Evolutionary conservation across 2,329 filamentous ascomycete species (phyloP).

Genomic region (Nemania diffusa): DNA sequence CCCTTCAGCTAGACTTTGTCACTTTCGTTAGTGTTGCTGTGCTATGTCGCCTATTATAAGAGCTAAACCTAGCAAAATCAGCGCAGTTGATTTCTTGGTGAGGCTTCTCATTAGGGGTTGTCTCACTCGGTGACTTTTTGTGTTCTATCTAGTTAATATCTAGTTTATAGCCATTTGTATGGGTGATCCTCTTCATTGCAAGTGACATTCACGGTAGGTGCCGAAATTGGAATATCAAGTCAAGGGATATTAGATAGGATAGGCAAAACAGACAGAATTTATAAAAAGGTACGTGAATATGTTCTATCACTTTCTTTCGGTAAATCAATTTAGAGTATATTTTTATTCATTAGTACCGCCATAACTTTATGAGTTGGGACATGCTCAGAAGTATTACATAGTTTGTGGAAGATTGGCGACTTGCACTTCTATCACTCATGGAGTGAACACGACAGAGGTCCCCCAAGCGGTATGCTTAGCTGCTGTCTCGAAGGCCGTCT

Average conservation of each 20-base stretch:
- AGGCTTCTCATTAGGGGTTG: no score
- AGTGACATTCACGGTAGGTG: no score
- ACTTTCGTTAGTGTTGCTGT: background rate
- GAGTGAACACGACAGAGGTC: constrained; percentile 35
- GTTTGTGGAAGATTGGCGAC: background rate
- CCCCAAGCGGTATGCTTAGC: constrained; percentile 42
- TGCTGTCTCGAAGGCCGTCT: constrained; percentile 46
- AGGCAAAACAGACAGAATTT: no score
- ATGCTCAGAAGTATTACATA: background rate
- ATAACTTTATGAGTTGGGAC: background rate
- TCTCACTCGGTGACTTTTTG: background rate
- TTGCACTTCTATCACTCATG: constrained; percentile 2
- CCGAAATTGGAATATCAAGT: no score
- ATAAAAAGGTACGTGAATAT: no score
- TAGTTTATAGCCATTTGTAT: no score
- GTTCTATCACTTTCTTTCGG: no score
- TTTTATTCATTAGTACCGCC: background rate
- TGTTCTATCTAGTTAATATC: background rate
- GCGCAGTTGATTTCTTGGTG: no score
- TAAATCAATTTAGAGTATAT: background rate
- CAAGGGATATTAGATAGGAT: no score
- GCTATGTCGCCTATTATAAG: background rate
- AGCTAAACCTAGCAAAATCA: background rate
- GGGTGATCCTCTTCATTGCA: no score
- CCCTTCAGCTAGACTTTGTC: no score